Base-by-base conservation (phyloP, 148 eudicot genomes). In the Chenopodium suecicum region DNA sequence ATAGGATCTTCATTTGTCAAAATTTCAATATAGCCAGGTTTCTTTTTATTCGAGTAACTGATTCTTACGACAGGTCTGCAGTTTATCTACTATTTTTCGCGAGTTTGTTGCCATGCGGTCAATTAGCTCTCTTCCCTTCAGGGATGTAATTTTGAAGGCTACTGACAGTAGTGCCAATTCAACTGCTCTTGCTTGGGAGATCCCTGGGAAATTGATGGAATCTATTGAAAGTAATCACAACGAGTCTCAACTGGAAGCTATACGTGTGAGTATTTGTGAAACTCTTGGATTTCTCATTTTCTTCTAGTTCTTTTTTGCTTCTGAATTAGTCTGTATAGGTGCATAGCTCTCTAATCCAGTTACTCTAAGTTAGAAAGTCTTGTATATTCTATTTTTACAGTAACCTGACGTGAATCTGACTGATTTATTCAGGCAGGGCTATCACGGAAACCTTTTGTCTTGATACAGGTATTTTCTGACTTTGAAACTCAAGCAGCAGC, bases 21-120 rank as follows among this genome's bases (percentile, higher is more conserved):
- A 46, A 47, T 69, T 25, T 41, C 27, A 62, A 25, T 68, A 6
- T 48, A 47, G n/a, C 62, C 44, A 37, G 78, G 54, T 74, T 74
- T 50, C 69, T 29, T 54, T 27, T 41, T 56, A 27, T 6, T 69
- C 5, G 31, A 50, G 32, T 80, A 76, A 56, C 23, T 34, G 70
- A 76, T 17, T 78, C 34, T 66, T 81, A 12, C 22, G 69, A 77
- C 86, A 95, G 99, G 88, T 92, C 73, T 91, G 98, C 93, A 94
- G 98, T 87, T 90, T 96, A 81, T 96, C 99, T 70, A 96, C 99
- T 71, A 96, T 96, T 85, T 86, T 84, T 64, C 92, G 99, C 37
- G 99, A 96, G 83, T 96, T 90, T 85, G 94, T 96, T 78, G 99
- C 93, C 80, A 79, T 96, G 85, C 91, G 91, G 73, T 96, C 99